Evolutionary conservation across 805 yeast species (phyloP).

Genomic region (Wickerhamomyces subpelliculosus): DNA sequence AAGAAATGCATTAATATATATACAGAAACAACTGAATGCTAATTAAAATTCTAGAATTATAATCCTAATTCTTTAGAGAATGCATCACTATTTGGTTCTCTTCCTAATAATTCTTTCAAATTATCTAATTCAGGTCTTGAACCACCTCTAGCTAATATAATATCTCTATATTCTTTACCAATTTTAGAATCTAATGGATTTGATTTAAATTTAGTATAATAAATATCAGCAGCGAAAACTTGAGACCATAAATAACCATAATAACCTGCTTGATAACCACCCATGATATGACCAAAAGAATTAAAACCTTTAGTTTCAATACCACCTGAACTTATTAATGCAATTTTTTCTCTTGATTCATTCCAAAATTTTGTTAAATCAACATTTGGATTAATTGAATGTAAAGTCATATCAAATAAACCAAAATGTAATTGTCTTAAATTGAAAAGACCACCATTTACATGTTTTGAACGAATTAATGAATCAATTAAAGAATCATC

Average conservation of each 20-base stretch:
- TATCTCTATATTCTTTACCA: constrained; percentile 66
- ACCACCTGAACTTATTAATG: constrained; percentile 51
- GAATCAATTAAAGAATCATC: constrained; percentile 51
- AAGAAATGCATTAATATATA: not conserved
- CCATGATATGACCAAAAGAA: constrained; percentile 70
- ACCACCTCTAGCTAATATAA: constrained; percentile 66
- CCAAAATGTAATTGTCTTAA: constrained; percentile 78
- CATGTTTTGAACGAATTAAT: constrained; percentile 60
- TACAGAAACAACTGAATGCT: not conserved
- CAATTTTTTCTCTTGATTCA: constrained; percentile 52
- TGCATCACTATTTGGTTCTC: constrained; percentile 69
- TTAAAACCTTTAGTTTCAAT: constrained; percentile 58
- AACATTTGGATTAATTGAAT: constrained; percentile 36
- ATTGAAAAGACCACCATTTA: constrained; percentile 65
- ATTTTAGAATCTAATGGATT: constrained; percentile 57
- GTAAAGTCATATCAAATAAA: constrained; percentile 67
- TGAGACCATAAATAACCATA: constrained; percentile 84
- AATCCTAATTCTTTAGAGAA: constrained; percentile 64
- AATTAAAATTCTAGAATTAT: not conserved
- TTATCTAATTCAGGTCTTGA: constrained; percentile 61
- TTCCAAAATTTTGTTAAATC: constrained; percentile 61
- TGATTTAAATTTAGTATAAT: constrained; percentile 56
- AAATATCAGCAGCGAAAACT: constrained; percentile 82
- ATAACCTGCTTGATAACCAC: constrained; percentile 82
- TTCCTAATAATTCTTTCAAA: constrained; percentile 60